phyloP scores from a whole-genome alignment of 345 rosid species.

The Boechera stricta region DNA sequence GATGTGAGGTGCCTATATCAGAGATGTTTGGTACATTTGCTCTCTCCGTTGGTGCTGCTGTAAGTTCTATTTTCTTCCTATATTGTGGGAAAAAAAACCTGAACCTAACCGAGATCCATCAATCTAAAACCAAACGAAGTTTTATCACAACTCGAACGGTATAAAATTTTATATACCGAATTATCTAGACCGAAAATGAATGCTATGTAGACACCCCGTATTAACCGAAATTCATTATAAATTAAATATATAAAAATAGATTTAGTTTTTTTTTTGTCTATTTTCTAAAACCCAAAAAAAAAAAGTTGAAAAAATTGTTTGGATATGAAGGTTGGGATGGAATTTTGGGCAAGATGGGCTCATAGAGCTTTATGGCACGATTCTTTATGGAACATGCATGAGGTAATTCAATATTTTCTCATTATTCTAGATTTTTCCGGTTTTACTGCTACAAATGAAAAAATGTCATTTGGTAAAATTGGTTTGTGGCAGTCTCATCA shows the following conservation, averaged over 20 bases:
- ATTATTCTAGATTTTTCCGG: too few relatives aligned
- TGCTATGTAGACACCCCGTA: neutral
- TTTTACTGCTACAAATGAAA: neutral
- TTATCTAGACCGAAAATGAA: neutral
- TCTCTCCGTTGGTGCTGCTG: conserved; percentile 91
- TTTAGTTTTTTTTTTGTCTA: too few relatives aligned
- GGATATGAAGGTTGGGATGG: conserved; percentile 79
- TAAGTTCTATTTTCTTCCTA: conserved; percentile 46
- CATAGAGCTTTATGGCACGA: conserved; percentile 93
- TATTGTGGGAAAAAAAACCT: neutral
- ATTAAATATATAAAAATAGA: too few relatives aligned
- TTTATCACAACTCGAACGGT: neutral
- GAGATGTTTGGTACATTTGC: conserved; percentile 92
- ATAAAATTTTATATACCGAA: neutral
- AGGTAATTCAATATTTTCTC: conserved; percentile 48
- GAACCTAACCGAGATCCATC: neutral
- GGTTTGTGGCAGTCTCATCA: conserved; percentile 78
- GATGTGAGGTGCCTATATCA: conserved; percentile 66
- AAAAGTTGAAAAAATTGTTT: neutral
- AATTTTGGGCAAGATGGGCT: conserved; percentile 98
- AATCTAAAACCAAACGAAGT: neutral
- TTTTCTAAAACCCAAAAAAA: too few relatives aligned
- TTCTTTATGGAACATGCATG: conserved; percentile 93
- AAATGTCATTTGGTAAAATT: neutral
- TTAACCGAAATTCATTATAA: too few relatives aligned